Evolutionary conservation across 2,329 filamentous ascomycete genomes (phyloP).

Genomic region (Penicillium sp.): DNA sequence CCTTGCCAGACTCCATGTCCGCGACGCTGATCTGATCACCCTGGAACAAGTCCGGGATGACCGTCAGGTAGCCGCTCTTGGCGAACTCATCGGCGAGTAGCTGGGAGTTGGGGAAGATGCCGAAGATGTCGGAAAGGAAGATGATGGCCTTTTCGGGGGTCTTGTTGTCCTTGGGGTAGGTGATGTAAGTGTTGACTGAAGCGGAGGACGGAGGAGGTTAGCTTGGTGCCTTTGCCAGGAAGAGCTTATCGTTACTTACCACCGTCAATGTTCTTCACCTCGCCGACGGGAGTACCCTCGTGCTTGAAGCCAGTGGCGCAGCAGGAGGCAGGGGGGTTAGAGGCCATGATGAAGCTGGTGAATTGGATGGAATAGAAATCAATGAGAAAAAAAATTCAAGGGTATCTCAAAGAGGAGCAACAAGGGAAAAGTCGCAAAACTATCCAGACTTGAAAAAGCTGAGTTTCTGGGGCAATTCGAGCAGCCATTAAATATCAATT

Average conservation of each 20-base stretch:
- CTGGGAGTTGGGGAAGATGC: slow-evolving; percentile 61
- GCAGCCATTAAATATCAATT: neutral
- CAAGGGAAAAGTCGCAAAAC: neutral
- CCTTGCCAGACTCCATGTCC: slow-evolving; percentile 48
- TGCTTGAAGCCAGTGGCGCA: slow-evolving; percentile 55
- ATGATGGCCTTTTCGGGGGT: slow-evolving; percentile 57
- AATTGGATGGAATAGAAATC: neutral
- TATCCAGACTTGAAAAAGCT: neutral
- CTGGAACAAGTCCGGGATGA: slow-evolving; percentile 72
- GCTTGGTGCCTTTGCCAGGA: neutral
- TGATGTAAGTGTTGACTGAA: slow-evolving; percentile 58
- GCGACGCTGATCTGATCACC: slow-evolving; percentile 64
- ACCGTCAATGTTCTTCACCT: slow-evolving; percentile 50
- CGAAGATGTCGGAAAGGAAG: slow-evolving; percentile 61
- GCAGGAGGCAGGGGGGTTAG: slow-evolving; percentile 52
- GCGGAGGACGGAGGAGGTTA: slow-evolving; percentile 3
- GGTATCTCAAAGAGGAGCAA: neutral
- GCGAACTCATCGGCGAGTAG: slow-evolving; percentile 75
- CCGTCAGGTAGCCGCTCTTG: slow-evolving; percentile 68
- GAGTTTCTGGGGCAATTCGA: neutral
- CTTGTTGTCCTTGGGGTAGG: slow-evolving; percentile 55
- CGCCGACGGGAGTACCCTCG: slow-evolving; percentile 52
- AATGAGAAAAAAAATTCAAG: neutral
- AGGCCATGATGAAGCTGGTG: slow-evolving; percentile 48
- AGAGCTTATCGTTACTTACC: slow-evolving; percentile 34